A percentile compares a stretch with the other conserved stretches of the same genome.
Evolutionary conservation across 148 eudicot genomes (phyloP).

Genomic region (Silene uniflora): DNA sequence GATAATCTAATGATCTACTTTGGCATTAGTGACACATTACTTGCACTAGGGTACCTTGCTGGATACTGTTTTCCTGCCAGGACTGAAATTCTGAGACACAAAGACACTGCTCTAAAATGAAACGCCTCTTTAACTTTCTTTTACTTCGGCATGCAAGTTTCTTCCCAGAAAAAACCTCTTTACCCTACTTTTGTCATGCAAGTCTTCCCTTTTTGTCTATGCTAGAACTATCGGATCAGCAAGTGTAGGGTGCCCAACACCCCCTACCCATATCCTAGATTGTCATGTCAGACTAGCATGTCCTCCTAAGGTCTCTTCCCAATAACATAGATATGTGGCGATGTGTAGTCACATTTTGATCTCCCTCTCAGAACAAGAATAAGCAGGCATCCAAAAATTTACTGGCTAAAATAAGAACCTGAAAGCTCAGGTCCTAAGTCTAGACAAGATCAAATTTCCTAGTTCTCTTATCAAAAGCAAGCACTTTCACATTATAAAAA

Average conservation of each 20-base stretch:
- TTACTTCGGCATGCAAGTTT: neutral
- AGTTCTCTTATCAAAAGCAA: neutral
- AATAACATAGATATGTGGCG: neutral
- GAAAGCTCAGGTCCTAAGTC: neutral
- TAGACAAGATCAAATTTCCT: neutral
- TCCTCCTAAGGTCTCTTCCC: neutral
- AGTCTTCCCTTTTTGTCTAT: no score
- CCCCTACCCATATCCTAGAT: neutral
- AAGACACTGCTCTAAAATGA: neutral
- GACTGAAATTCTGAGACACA: neutral
- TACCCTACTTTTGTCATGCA: neutral
- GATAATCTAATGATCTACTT: neutral
- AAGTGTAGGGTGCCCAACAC: neutral
- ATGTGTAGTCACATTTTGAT: neutral
- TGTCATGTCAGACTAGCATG: neutral
- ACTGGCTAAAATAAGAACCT: neutral
- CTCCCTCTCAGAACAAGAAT: no score
- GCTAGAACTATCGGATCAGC: neutral
- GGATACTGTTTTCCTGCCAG: neutral
- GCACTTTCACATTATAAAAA: constrained; percentile 13
- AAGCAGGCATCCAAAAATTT: no score
- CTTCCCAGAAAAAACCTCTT: neutral
- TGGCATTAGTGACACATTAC: neutral
- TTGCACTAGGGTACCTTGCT: no score
- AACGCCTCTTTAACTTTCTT: neutral